phyloP scores from a whole-genome alignment of 805 yeast genomes.

The Yarrowia sp. region DNA sequence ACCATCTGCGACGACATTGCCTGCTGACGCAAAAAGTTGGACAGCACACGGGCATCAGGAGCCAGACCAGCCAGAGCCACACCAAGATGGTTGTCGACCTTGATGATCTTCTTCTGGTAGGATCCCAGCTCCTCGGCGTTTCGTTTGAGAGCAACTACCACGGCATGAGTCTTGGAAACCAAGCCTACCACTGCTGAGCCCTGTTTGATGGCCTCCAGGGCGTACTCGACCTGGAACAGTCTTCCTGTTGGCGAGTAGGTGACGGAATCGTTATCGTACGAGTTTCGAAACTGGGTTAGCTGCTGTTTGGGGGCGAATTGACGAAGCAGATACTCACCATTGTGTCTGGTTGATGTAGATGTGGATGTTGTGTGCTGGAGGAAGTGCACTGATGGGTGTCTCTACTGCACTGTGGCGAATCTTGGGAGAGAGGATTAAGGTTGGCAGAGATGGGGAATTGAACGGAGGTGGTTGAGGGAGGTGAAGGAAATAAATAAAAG shows the following conservation, averaged over 20 bases:
- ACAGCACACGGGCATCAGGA: conserved; percentile 93
- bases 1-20: conserved; percentile 85
- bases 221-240: conserved; percentile 83
- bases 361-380: background rate
- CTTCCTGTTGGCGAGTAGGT: conserved; percentile 96
- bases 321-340: background rate
- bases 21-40: conserved; percentile 84
- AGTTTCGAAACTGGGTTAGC: conserved; percentile 74
- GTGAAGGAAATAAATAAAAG: no score
- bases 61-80: conserved; percentile 96
- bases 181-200: conserved; percentile 97
- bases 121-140: conserved; percentile 97
- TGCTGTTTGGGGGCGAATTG: background rate
- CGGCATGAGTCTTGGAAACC: conserved; percentile 81
- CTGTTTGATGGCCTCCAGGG: conserved; percentile 93
- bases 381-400: background rate
- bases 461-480: background rate
- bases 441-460: background rate
- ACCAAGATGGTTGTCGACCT: conserved; percentile 91
- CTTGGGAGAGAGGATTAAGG: background rate
- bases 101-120: conserved; percentile 88
- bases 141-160: conserved; percentile 88
- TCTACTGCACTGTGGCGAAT: background rate
- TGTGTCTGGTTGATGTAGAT: conserved; percentile 1
- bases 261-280: conserved; percentile 97